These are phyloP conservation scores for Boeremia lycopersici DNA, from an alignment of 2,329 filamentous ascomycete genomes.

Conservation along the genomic window DNA sequence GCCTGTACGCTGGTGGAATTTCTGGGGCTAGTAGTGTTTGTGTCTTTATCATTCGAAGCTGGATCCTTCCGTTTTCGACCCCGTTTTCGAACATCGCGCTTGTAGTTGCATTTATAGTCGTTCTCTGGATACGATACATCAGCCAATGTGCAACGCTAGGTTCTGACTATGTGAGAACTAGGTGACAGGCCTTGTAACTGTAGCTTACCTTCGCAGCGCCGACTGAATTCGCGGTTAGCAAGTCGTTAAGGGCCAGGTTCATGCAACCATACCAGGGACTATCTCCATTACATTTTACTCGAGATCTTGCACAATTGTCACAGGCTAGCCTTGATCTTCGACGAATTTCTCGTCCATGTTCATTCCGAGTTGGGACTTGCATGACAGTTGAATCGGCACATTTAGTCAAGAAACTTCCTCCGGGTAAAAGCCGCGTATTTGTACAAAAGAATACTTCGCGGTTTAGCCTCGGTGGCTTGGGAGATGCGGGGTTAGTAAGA, in stretches of 20 bases:
- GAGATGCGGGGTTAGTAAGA: neutral
- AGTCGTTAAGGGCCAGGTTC: too few relatives aligned
- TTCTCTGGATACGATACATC: neutral
- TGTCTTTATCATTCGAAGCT: neutral
- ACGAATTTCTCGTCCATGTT: slow-evolving; percentile 1
- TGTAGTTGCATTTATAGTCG: neutral
- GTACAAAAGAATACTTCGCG: neutral
- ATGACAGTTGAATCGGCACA: neutral
- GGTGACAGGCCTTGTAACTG: too few relatives aligned
- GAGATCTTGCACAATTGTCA: slow-evolving; percentile 1
- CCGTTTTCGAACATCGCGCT: slow-evolving; percentile 1
- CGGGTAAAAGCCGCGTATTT: slow-evolving; percentile 6
- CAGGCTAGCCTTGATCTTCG: slow-evolving; percentile 3
- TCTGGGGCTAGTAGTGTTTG: neutral
- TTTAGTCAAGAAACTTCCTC: neutral
- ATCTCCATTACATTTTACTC: slow-evolving; percentile 1
- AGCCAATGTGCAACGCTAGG: neutral
- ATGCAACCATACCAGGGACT: neutral
- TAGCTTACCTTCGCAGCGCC: slow-evolving; percentile 3
- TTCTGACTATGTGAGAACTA: neutral
- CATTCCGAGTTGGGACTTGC: neutral
- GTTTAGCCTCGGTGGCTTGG: neutral
- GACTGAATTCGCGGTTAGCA: neutral
- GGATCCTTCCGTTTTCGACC: neutral
- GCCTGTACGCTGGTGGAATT: neutral